Conservation (phyloP, 176 grass and related monocot species). For the Guadua angustifolia region DNA sequence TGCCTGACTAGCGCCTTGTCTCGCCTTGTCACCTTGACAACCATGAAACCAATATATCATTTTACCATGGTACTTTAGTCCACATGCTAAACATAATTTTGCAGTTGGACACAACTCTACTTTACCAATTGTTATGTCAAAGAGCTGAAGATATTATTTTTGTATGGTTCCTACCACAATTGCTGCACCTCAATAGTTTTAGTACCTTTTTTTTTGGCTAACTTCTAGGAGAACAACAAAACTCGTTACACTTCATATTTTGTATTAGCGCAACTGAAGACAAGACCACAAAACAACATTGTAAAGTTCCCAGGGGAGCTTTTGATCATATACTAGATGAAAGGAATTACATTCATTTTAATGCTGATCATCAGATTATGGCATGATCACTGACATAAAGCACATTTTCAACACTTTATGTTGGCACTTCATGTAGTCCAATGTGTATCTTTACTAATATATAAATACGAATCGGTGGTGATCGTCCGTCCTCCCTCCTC, state of each 20-base stretch:
- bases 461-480: too few relatives aligned
- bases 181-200: not conserved
- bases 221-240: not conserved
- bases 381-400: not conserved
- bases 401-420: not conserved
- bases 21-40: too few relatives aligned
- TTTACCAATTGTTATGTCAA: conserved; percentile 17
- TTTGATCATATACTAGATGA: conserved; percentile 22
- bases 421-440: conserved; percentile 2
- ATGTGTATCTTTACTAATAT: not conserved
- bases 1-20: too few relatives aligned
- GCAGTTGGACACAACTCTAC: not conserved
- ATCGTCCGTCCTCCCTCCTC: too few relatives aligned
- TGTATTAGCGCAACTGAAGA: not conserved
- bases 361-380: conserved; percentile 1
- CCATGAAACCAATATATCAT: not conserved
- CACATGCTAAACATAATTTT: conserved; percentile 4
- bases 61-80: conserved; percentile 23
- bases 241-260: not conserved
- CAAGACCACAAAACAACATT: not conserved
- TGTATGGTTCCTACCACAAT: conserved; percentile 24
- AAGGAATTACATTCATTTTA: not conserved
- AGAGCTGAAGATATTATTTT: conserved; percentile 12
- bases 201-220: conserved; percentile 7
- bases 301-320: conserved; percentile 7